Base-by-base conservation (phyloP, 2,329 filamentous ascomycete genomes). In the Ceratocystis eucalypticola region DNA sequence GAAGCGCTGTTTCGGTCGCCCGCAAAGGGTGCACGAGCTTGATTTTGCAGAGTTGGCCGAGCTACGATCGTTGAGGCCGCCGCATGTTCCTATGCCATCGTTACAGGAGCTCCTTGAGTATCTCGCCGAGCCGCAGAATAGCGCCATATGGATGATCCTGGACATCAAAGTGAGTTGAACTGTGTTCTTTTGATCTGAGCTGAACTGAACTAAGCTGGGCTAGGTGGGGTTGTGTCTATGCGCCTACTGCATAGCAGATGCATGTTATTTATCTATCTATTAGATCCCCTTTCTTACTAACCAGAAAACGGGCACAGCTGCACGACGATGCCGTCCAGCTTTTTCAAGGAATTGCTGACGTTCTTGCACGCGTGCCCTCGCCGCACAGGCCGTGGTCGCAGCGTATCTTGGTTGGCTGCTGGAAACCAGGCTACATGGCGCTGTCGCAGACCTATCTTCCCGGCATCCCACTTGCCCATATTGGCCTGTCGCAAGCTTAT, bases 1-100 rank as follows among this genome's bases (percentile, higher is more conserved):
- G 44, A 86, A 88, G 74, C 83, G 93, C 61, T 96, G 91, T 75
- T 96, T 88, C 73, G 91, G 91, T 12, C 77, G 84, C n/a, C 79
- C 87, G 41, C 80, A 86, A 44, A 86, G 84, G 71, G 82, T 96
- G 67, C 80, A 83, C 62, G 88, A 96, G 71, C 89, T 85, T 73
- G 83, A 88, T 67, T 96, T 89, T 87, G 78, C 79, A 3, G 87
- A 91, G 70, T 76, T 96, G 61, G 82, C 82, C 70, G 82, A 82
- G 2, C 76, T 95, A 48, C 79, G 82, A 50, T 95, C 91, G 0
- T 68, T 87, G 5, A 79, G 81, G 66, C 81, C 82, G 69, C 91
- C 91, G 7, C 81, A 84, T 66, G 82, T 89, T 73, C 79, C 80
- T 0, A 87, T 97, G 84, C 85, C 91, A 3, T 80, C 88, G 37